Evolutionary conservation across 1,284 basidiomycete genomes (phyloP).

Genomic region (Chalciporus sp.): DNA sequence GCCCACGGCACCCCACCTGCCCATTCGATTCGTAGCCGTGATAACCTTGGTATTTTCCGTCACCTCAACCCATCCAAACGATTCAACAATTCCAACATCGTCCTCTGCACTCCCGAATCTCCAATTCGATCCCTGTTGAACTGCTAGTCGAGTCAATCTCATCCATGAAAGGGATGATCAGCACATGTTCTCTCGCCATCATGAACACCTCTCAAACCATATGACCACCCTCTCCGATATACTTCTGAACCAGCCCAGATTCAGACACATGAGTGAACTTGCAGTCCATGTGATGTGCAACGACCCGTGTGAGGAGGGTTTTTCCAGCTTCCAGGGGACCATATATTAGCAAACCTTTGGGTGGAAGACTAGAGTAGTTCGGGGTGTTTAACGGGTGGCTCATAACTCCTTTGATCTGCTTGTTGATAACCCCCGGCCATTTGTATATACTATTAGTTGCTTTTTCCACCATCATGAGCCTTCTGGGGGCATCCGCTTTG

Average conservation of each 20-base stretch:
- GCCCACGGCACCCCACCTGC: constrained; percentile 35
- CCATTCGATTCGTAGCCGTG: constrained; percentile 99
- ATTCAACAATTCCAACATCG: constrained; percentile 96
- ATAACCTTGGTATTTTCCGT: constrained; percentile 99
- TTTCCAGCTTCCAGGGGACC: too few relatives aligned
- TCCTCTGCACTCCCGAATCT: constrained; percentile 97
- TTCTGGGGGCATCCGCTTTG: constrained; percentile 94
- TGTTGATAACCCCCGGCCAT: constrained; percentile 99
- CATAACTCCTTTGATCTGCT: constrained; percentile 99
- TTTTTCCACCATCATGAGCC: constrained; percentile 99
- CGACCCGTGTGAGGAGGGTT: too few relatives aligned
- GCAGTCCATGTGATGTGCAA: too few relatives aligned
- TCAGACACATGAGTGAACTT: too few relatives aligned
- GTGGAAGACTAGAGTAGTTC: constrained; percentile 87
- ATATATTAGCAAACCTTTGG: too few relatives aligned
- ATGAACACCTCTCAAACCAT: constrained; percentile 74
- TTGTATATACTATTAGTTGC: constrained; percentile 99
- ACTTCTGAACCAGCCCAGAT: too few relatives aligned
- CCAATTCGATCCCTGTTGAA: constrained; percentile 87
- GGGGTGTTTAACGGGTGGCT: constrained; percentile 97
- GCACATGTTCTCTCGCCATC: constrained; percentile 98
- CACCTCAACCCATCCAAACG: constrained; percentile 98
- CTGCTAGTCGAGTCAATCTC: constrained; percentile 99
- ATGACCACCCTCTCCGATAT: too few relatives aligned
- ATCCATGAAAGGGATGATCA: constrained; percentile 99